Conservation (phyloP, 495 filamentous ascomycete species). For the Podospora comata region DNA sequence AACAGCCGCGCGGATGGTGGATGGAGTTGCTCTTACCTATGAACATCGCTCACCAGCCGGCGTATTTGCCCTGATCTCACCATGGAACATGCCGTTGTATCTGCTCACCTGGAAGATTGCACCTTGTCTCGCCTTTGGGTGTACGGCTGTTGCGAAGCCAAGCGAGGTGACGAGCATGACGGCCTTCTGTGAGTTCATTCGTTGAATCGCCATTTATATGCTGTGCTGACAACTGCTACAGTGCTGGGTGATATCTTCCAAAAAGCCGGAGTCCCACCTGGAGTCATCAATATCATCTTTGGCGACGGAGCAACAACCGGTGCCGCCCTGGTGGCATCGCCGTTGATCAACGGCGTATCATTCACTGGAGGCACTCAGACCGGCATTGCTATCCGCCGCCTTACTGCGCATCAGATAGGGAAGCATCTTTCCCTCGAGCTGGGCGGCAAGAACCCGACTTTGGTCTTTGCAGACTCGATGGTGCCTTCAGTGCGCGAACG, state of each 20-base stretch:
- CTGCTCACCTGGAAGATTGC: conserved; percentile 33
- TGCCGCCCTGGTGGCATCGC: conserved; percentile 46
- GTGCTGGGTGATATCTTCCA: conserved; percentile 35
- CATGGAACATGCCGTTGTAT: conserved; percentile 35
- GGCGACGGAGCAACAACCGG: conserved; percentile 52
- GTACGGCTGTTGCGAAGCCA: conserved; percentile 31
- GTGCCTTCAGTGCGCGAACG: conserved; percentile 45
- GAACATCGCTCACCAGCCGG: conserved; percentile 31
- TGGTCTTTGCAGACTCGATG: conserved; percentile 66
- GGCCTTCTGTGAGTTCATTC: conserved; percentile 50
- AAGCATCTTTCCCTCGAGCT: conserved; percentile 78
- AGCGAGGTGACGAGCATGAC: conserved; percentile 38
- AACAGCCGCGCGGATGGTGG: conserved; percentile 26
- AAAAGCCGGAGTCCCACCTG: conserved; percentile 50
- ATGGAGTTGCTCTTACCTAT: conserved; percentile 27
- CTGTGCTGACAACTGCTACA: conserved; percentile 26
- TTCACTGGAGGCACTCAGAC: conserved; percentile 52
- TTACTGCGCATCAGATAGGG: conserved; percentile 44
- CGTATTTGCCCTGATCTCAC: conserved; percentile 30
- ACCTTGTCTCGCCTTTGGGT: conserved; percentile 31
- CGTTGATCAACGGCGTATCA: conserved; percentile 49
- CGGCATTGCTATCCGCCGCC: conserved; percentile 29
- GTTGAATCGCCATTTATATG: not conserved
- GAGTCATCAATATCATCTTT: conserved; percentile 52
- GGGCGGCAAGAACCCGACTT: conserved; percentile 68